These are phyloP conservation scores for Fusarium proliferatum DNA, from an alignment of 2,329 filamentous ascomycete genomes.

Conservation along the genomic window DNA sequence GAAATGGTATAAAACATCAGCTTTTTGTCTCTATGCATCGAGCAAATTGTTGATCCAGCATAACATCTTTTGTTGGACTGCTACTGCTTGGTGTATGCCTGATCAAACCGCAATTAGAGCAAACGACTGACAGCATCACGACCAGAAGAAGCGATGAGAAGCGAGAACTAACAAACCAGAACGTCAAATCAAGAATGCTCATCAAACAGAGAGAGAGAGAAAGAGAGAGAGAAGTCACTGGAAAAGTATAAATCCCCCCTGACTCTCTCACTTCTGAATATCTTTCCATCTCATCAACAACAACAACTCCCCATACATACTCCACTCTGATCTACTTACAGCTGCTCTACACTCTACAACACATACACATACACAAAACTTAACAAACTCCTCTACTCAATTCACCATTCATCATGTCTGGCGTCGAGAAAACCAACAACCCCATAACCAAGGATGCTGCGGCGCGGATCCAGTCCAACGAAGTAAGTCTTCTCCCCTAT, in stretches of 20 bases:
- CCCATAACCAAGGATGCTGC: slow-evolving; percentile 18
- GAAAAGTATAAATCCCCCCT: slow-evolving; percentile 22
- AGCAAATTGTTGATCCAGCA: not conserved
- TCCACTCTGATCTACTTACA: not conserved
- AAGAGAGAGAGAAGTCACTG: too few relatives aligned
- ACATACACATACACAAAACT: not conserved
- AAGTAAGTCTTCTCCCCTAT: not conserved
- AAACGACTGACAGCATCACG: not conserved
- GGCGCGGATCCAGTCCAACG: slow-evolving; percentile 4
- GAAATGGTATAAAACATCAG: not conserved
- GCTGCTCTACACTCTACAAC: not conserved
- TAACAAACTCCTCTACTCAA: not conserved
- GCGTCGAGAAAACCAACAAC: not conserved
- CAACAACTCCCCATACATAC: not conserved
- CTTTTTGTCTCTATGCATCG: too few relatives aligned
- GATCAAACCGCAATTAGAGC: not conserved
- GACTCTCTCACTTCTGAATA: not conserved
- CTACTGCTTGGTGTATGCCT: not conserved
- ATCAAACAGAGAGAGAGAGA: not conserved
- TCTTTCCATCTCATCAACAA: not conserved
- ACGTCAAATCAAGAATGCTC: not conserved
- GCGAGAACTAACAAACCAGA: not conserved
- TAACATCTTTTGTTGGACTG: not conserved
- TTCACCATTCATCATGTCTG: slow-evolving; percentile 14
- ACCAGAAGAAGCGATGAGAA: not conserved